Conservation (phyloP, 306 rosid genomes). For the Prunus salicina region DNA sequence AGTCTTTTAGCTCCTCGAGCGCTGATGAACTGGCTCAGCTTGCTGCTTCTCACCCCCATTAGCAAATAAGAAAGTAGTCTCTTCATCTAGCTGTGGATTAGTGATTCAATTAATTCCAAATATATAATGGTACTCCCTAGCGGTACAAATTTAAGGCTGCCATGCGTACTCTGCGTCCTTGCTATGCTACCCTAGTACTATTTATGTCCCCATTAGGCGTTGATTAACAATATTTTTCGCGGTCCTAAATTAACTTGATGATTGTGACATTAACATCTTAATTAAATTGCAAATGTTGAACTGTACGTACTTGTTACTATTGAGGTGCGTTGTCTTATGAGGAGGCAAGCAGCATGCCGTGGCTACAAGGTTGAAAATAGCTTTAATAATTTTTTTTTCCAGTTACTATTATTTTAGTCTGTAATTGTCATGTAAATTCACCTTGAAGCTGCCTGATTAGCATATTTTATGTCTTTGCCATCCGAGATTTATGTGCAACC, state of each 20-base stretch:
- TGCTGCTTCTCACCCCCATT: conserved; percentile 43
- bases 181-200: neutral
- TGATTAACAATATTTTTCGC: conserved; percentile 1
- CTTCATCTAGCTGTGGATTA: neutral
- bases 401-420: neutral
- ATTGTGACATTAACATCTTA: neutral
- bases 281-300: neutral
- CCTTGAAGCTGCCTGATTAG: neutral
- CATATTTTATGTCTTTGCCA: neutral
- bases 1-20: conserved; percentile 15
- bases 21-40: conserved; percentile 24
- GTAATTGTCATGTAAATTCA: neutral
- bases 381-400: neutral
- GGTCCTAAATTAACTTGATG: neutral
- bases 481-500: neutral
- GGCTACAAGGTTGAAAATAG: conserved; percentile 16
- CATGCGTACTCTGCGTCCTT: conserved; percentile 18
- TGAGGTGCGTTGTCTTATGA: neutral
- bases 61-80: neutral
- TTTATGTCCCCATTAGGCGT: neutral
- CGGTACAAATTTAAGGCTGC: neutral
- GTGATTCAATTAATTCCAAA: neutral
- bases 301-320: neutral
- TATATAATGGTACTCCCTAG: neutral
- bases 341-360: conserved; percentile 19